These are phyloP conservation scores for Alternaria conjuncta DNA, from an alignment of 2,329 filamentous ascomycete genomes.

Conservation along the genomic window DNA sequence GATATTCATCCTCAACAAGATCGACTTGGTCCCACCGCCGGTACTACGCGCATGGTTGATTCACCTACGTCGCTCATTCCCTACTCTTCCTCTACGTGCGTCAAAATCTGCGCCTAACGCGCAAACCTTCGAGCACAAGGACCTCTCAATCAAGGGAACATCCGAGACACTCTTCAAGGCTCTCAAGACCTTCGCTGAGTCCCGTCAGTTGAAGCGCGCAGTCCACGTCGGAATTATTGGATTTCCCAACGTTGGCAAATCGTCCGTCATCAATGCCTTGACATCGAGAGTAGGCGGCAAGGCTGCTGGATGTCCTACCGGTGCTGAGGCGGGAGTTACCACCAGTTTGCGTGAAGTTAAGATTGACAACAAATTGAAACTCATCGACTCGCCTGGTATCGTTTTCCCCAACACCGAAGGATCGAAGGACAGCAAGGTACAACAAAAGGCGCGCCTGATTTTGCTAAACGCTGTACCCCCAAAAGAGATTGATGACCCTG, in stretches of 20 bases:
- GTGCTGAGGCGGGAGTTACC: conserved; percentile 90
- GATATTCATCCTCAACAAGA: conserved; percentile 94
- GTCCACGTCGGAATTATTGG: conserved; percentile 93
- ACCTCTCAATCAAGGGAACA: conserved; percentile 85
- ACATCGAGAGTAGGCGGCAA: conserved; percentile 76
- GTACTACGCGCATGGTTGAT: conserved; percentile 85
- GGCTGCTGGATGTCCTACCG: conserved; percentile 78
- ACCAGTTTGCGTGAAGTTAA: conserved; percentile 89
- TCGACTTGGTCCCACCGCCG: conserved; percentile 83
- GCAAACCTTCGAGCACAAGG: conserved; percentile 89
- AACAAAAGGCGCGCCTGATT: conserved; percentile 80
- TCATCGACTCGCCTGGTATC: conserved; percentile 93
- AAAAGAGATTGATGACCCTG: conserved; percentile 90
- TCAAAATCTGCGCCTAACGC: conserved; percentile 83
- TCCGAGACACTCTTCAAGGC: conserved; percentile 85
- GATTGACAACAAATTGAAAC: conserved; percentile 90
- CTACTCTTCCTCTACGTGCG: conserved; percentile 86
- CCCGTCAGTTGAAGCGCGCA: conserved; percentile 83
- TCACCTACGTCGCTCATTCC: conserved; percentile 87
- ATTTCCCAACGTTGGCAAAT: conserved; percentile 96
- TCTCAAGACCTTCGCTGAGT: conserved; percentile 85
- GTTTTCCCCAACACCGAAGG: conserved; percentile 77
- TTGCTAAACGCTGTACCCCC: conserved; percentile 91
- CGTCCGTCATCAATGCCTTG: conserved; percentile 93
- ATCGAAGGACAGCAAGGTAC: conserved; percentile 61